These are phyloP conservation scores for Coelastrella sp. DNA, from an alignment of 139 green algal genomes.

Conservation along the genomic window DNA sequence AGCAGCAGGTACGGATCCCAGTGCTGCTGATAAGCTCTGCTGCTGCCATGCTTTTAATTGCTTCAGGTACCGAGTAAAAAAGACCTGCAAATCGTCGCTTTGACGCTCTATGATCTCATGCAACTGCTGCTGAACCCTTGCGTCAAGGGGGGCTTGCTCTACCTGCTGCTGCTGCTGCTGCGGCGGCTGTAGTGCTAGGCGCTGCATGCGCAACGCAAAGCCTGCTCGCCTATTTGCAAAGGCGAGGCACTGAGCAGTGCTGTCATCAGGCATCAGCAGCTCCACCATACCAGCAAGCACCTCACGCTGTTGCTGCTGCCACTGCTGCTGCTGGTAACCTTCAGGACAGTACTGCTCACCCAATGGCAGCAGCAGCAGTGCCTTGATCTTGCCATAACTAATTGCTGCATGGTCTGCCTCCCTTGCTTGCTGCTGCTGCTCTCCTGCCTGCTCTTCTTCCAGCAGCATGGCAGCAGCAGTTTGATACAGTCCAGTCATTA, in stretches of 20 bases:
- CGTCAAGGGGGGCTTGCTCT: neutral
- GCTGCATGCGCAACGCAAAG: neutral
- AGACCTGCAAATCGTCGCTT: neutral
- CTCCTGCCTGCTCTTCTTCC: neutral
- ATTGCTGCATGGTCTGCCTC: too few species aligned
- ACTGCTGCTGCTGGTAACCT: neutral
- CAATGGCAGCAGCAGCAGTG: neutral
- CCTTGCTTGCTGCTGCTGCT: slow-evolving; percentile 13
- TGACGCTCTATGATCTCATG: neutral
- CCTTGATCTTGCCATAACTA: neutral
- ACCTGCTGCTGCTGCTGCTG: slow-evolving; percentile 30
- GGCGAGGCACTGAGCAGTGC: too few species aligned
- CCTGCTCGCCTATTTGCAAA: too few species aligned
- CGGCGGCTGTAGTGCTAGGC: neutral
- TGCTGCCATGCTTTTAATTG: too few species aligned
- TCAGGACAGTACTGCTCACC: neutral
- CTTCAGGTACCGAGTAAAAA: too few species aligned
- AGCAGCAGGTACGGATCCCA: neutral
- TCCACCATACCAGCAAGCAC: neutral
- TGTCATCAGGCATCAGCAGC: too few species aligned
- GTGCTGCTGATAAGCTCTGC: neutral
- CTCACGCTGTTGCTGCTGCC: neutral
- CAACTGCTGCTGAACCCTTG: neutral
- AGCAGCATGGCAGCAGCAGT: neutral
- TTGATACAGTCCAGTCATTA: neutral